Conservation (phyloP, 2,329 filamentous ascomycete genomes). For the Talaromyces sp. region DNA sequence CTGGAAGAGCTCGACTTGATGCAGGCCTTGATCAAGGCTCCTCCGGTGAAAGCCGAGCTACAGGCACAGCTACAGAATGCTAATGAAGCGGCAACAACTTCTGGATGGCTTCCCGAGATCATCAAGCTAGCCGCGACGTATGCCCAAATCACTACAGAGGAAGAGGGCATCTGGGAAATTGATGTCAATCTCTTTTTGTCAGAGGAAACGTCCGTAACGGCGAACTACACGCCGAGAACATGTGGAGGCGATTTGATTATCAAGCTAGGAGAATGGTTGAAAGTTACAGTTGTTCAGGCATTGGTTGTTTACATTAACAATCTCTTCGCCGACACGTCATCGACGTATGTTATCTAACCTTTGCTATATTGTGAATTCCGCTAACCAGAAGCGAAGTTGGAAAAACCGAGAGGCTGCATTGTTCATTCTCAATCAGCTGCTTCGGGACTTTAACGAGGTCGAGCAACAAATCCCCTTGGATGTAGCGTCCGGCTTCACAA, state of each 20-base stretch:
- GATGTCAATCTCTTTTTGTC: conserved; percentile 94
- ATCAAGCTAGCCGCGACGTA: conserved; percentile 83
- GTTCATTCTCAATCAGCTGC: conserved; percentile 79
- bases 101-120: conserved; percentile 81
- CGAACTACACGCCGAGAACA: conserved; percentile 92
- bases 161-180: conserved; percentile 93
- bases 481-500: conserved; percentile 71
- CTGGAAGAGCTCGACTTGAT: conserved; percentile 94
- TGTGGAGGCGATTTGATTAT: conserved; percentile 90
- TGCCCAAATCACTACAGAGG: conserved; percentile 85
- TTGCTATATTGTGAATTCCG: not conserved
- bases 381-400: conserved; percentile 46
- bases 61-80: conserved; percentile 69
- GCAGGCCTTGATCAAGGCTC: conserved; percentile 83
- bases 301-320: conserved; percentile 73
- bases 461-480: conserved; percentile 68
- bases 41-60: conserved; percentile 86
- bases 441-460: conserved; percentile 79
- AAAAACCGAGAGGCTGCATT: conserved; percentile 76
- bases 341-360: conserved; percentile 31
- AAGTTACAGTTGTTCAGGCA: conserved; percentile 71
- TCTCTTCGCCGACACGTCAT: conserved; percentile 59
- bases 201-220: conserved; percentile 90
- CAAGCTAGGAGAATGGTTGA: conserved; percentile 89
- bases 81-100: conserved; percentile 59